These are phyloP conservation scores for Neodidymelliopsis sp. DNA, from an alignment of 2,329 filamentous ascomycete genomes.

Conservation along the genomic window DNA sequence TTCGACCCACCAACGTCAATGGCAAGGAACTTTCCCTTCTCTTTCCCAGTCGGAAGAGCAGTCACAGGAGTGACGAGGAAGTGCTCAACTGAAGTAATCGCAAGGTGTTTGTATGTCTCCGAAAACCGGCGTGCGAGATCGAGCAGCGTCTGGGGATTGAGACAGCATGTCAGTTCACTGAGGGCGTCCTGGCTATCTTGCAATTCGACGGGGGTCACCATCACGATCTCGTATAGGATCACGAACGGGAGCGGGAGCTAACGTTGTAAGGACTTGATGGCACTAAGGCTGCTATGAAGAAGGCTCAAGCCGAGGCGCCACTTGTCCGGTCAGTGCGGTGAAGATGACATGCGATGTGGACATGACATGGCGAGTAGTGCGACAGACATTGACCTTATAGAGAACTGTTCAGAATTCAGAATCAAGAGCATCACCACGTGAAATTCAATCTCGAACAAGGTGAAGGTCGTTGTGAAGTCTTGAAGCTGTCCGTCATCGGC, in stretches of 20 bases:
- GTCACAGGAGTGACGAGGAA: constrained; percentile 52
- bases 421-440: too few relatives aligned
- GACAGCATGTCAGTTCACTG: constrained; percentile 42
- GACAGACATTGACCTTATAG: too few relatives aligned
- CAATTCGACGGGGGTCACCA: constrained; percentile 21
- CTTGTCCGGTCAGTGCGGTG: constrained; percentile 11
- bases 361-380: background rate
- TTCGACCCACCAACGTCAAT: constrained; percentile 70
- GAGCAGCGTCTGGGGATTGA: constrained; percentile 42
- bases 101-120: constrained; percentile 45
- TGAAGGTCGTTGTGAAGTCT: constrained; percentile 1
- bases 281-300: constrained; percentile 12
- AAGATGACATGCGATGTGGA: constrained; percentile 6
- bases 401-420: too few relatives aligned
- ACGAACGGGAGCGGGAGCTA: constrained; percentile 2
- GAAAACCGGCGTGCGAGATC: constrained; percentile 46
- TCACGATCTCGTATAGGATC: constrained; percentile 16
- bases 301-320: constrained; percentile 20
- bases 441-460: too few relatives aligned
- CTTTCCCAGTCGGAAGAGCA: constrained; percentile 60
- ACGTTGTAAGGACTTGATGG: background rate
- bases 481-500: constrained; percentile 10
- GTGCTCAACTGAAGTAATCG: constrained; percentile 47
- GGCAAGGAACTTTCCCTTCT: constrained; percentile 65
- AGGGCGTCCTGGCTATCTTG: constrained; percentile 27